phyloP scores from a whole-genome alignment of 345 rosid genomes.

The Brassica juncea region DNA sequence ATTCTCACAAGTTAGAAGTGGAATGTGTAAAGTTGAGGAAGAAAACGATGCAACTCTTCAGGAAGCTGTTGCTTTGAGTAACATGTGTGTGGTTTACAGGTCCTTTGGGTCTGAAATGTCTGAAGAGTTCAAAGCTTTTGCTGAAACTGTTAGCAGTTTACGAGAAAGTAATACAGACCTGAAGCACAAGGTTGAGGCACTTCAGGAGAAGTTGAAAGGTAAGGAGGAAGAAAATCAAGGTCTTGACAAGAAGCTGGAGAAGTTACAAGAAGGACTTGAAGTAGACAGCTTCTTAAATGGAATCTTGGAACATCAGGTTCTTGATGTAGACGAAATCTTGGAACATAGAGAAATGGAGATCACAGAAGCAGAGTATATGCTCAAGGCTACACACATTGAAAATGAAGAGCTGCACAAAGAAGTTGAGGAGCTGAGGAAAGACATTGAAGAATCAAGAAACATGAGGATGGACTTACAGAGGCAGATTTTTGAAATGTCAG shows the following conservation, averaged over 20 bases:
- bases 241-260: constrained; percentile 52
- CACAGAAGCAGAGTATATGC: constrained; percentile 58
- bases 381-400: constrained; percentile 52
- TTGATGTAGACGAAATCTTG: constrained; percentile 54
- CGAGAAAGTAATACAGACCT: constrained; percentile 42
- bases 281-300: constrained; percentile 56
- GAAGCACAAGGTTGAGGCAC: constrained; percentile 45
- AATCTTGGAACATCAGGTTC: constrained; percentile 54
- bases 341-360: constrained; percentile 58
- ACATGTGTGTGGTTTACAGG: constrained; percentile 53
- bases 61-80: constrained; percentile 55
- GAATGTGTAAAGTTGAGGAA: constrained; percentile 55
- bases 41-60: constrained; percentile 54
- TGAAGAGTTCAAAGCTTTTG: constrained; percentile 52
- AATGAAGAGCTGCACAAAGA: constrained; percentile 53
- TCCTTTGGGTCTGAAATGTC: constrained; percentile 60
- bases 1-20: constrained; percentile 49
- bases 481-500: constrained; percentile 45
- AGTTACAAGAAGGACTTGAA: constrained; percentile 54
- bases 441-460: constrained; percentile 50
- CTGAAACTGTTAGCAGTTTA: constrained; percentile 46
- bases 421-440: constrained; percentile 64
- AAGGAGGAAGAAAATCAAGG: constrained; percentile 55
- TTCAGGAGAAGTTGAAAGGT: constrained; percentile 52
- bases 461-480: constrained; percentile 42